Evolutionary conservation across 2,329 filamentous ascomycete species (phyloP).

Genomic region (Neopestalotiopsis sp.): DNA sequence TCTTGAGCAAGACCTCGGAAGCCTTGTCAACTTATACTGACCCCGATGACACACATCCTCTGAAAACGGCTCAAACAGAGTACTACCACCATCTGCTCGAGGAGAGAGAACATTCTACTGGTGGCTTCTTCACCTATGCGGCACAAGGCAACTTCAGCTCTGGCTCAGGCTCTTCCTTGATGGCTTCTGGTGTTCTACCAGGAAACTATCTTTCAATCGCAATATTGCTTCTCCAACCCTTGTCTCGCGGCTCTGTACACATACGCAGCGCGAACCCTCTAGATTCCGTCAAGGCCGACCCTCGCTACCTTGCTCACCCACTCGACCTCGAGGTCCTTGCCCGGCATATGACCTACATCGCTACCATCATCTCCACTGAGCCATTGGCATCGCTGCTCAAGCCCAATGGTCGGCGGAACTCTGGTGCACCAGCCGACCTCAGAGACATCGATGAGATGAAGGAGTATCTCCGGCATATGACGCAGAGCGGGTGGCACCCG

Average conservation of each 20-base stretch:
- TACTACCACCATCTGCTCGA: constrained; percentile 13
- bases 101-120: not conserved
- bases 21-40: not conserved
- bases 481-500: not conserved
- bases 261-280: not conserved
- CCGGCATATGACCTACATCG: constrained; percentile 15
- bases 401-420: not conserved
- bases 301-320: constrained; percentile 12
- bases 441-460: not conserved
- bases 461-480: not conserved
- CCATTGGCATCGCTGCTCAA: constrained; percentile 6
- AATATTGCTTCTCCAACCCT: constrained; percentile 16
- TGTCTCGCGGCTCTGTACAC: constrained; percentile 20
- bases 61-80: not conserved
- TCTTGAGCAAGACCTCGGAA: constrained; percentile 25
- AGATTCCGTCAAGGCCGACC: constrained; percentile 1
- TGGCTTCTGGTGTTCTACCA: not conserved
- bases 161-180: constrained; percentile 1
- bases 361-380: constrained; percentile 5
- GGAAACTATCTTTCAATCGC: constrained; percentile 6
- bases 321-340: constrained; percentile 19
- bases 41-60: not conserved
- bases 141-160: constrained; percentile 7
- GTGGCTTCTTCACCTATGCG: constrained; percentile 1
- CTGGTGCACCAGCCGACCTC: not conserved